Evolutionary conservation across 768 basidiomycete species (phyloP), one percentile per base, ranked within the genome.

Genomic region (Kondoa malvinella): DNA sequence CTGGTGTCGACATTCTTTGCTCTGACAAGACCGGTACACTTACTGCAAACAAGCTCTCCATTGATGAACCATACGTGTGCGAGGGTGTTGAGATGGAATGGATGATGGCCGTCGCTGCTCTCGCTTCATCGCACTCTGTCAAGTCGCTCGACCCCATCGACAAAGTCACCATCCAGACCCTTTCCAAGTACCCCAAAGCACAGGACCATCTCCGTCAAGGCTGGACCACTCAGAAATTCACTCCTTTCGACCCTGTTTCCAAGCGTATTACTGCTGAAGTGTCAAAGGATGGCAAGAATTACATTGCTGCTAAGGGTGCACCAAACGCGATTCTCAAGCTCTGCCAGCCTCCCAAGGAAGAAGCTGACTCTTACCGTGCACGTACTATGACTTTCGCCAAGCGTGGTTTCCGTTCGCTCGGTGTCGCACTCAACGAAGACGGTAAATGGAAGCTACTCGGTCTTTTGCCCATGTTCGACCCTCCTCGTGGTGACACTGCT

Each of bases 251-350:
- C 69, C 81, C 81, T 12, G 81, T 82, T 56, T 81, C 80, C 62
- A 81, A 82, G 74, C 79, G 81, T 34, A 82, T 82, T 72, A 80
- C 80, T 29, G 79, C 81, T 25, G 79, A 81, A 70, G 79, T 82
- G 29, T 78, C 80, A 67, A 75, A 76, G 50, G 78, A 81, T 66
- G 81, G 81, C 27, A 78, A 77, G 73, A 71, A 73, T 40, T 81
- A 76, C 69, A 79, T 75, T 2, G 78, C 77, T 65, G 79, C 80
- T 59, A 82, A 82, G 70, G 81, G 81, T 59, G 81, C 81, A 0
- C 81, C 81, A 8, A 68, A 67, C 71, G 78, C 79, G n/a, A 81
- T 81, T 59, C 74, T 82, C 67, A 79, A 78, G 66, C 75, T 81
- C 57, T 67, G 73, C 30, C 75, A 78, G 34, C 78, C 79, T 67